Percentiles rank a stretch among this genome's conserved stretches.
Evolutionary conservation across 495 filamentous ascomycete species (phyloP).

Genomic region (Chaetomium tenue): DNA sequence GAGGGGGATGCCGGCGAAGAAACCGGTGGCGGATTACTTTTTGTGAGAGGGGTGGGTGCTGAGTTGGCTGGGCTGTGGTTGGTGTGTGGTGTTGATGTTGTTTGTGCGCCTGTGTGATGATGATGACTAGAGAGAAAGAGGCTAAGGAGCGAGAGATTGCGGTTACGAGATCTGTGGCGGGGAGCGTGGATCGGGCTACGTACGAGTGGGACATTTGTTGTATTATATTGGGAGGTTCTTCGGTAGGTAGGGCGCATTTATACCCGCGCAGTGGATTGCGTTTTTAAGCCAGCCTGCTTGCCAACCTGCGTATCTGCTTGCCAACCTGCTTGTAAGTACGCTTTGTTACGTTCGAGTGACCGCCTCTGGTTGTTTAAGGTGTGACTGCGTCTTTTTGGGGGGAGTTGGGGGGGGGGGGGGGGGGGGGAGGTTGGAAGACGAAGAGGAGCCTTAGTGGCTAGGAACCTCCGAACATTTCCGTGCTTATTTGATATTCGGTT

Average conservation of each 20-base stretch:
- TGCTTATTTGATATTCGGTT: too few species aligned
- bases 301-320: background rate
- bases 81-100: background rate
- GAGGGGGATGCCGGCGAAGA: conserved; percentile 98
- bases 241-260: background rate
- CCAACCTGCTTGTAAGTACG: too few species aligned
- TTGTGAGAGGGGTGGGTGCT: conserved; percentile 44
- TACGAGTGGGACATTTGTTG: background rate
- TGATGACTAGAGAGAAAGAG: background rate
- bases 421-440: too few species aligned
- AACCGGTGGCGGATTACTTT: conserved; percentile 97
- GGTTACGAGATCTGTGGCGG: background rate
- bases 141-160: background rate
- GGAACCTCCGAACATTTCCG: too few species aligned
- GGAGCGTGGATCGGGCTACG: background rate
- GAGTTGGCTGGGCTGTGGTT: too few species aligned
- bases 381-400: too few species aligned
- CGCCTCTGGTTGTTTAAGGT: too few species aligned
- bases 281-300: background rate
- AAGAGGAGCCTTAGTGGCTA: too few species aligned
- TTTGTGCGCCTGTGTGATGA: background rate
- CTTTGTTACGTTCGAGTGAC: too few species aligned
- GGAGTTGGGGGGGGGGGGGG: too few species aligned
- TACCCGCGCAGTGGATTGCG: conserved; percentile 1
- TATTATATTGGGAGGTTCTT: background rate